phyloP scores from a whole-genome alignment of 805 yeast species.

The Starmerella floris region DNA sequence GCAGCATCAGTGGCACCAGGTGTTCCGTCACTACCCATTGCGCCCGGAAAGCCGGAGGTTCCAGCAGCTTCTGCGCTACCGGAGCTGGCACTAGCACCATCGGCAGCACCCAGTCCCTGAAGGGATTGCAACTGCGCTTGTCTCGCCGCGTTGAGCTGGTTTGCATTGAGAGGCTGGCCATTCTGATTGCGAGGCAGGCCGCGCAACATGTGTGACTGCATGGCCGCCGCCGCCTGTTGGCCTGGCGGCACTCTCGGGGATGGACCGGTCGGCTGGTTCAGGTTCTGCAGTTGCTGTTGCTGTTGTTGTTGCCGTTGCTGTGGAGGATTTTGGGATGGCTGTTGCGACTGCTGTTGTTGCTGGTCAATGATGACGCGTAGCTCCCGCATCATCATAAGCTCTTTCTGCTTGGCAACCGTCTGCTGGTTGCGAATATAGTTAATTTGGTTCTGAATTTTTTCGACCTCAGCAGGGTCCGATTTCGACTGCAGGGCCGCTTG shows the following conservation, averaged over 20 bases:
- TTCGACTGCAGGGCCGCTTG: constrained; percentile 9
- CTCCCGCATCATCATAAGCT: constrained; percentile 16
- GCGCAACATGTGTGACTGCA: constrained; percentile 14
- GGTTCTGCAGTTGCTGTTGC: neutral
- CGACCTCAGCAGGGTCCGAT: constrained; percentile 13
- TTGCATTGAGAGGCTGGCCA: constrained; percentile 13
- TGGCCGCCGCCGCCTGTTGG: constrained; percentile 14
- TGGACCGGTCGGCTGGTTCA: neutral
- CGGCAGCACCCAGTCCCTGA: constrained; percentile 4
- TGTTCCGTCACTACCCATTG: neutral
- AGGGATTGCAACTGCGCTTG: constrained; percentile 13
- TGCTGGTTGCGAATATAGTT: constrained; percentile 12
- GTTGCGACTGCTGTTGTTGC: constrained; percentile 10
- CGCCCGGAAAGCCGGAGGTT: neutral
- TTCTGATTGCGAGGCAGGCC: constrained; percentile 15
- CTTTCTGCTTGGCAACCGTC: constrained; percentile 18
- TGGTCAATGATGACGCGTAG: constrained; percentile 10
- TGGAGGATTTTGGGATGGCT: neutral
- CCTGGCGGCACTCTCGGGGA: constrained; percentile 14
- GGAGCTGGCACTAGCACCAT: neutral
- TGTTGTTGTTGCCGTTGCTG: neutral
- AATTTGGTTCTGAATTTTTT: constrained; percentile 15
- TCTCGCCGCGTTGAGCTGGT: constrained; percentile 12
- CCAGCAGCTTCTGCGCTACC: neutral
- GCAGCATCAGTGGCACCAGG: neutral